phyloP scores from a whole-genome alignment of 805 yeast genomes.

The Sugiyamaella lignohabitans region DNA sequence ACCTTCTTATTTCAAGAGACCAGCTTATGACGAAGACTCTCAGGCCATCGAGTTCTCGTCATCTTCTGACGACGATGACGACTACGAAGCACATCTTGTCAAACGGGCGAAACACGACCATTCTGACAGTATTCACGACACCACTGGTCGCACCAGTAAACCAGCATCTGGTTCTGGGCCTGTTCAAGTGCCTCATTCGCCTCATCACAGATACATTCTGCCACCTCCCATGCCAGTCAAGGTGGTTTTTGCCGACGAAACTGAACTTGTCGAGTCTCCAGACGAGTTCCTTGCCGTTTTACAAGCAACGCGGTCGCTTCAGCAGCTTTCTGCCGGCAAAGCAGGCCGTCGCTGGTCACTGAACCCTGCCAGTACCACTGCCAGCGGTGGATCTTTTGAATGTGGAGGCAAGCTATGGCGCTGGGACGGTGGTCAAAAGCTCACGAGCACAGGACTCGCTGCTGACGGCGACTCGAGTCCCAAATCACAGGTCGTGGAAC shows the following conservation, averaged over 20 bases:
- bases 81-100: background rate
- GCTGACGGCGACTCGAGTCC: background rate
- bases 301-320: slow-evolving; percentile 38
- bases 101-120: background rate
- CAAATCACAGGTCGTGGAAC: too few relatives aligned
- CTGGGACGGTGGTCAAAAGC: slow-evolving; percentile 35
- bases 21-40: background rate
- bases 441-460: slow-evolving; percentile 7
- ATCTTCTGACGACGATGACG: background rate
- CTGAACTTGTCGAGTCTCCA: slow-evolving; percentile 23
- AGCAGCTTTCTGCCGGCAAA: slow-evolving; percentile 32
- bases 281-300: slow-evolving; percentile 35
- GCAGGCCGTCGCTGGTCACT: slow-evolving; percentile 23
- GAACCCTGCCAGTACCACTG: background rate
- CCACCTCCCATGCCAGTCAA: slow-evolving; percentile 32
- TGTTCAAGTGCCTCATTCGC: too few relatives aligned
- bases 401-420: slow-evolving; percentile 34
- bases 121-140: too few relatives aligned
- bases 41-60: slow-evolving; percentile 4
- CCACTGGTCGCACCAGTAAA: too few relatives aligned
- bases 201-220: background rate
- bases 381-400: slow-evolving; percentile 33
- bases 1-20: background rate
- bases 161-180: too few relatives aligned
- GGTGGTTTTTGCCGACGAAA: slow-evolving; percentile 23